Conservation (phyloP, 257 asterid genomes). For the Nicotiana tabacum region DNA sequence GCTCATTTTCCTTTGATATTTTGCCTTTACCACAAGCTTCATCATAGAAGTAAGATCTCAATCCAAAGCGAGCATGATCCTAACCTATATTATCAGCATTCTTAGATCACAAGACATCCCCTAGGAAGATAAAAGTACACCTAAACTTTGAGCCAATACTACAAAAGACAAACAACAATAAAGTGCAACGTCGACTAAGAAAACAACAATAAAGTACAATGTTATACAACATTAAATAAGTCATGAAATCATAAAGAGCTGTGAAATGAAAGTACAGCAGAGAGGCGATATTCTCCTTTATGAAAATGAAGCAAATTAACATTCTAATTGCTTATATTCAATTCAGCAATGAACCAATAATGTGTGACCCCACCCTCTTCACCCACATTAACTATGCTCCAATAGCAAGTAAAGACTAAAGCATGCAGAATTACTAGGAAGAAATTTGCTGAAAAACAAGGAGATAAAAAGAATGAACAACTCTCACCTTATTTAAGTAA, state of each 20-base stretch:
- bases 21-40: not conserved
- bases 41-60: not conserved
- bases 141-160: not conserved
- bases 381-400: not conserved
- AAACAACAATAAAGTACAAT: not conserved
- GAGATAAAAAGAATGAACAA: not conserved
- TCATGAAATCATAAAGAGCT: not conserved
- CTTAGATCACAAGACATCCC: not conserved
- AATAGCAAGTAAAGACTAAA: not conserved
- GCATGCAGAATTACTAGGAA: not conserved
- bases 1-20: not conserved
- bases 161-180: not conserved
- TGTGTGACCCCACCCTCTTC: not conserved
- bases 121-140: not conserved
- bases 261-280: not conserved
- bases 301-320: not conserved
- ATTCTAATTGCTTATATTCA: not conserved
- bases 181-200: not conserved
- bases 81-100: not conserved
- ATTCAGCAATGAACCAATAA: not conserved
- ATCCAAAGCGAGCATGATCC: not conserved
- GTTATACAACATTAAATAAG: not conserved
- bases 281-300: not conserved
- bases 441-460: not conserved
- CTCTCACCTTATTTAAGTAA: constrained; percentile 75